These are phyloP conservation scores for Grosmannia huntii DNA, from an alignment of 2,329 filamentous ascomycete species.

Conservation along the genomic window DNA sequence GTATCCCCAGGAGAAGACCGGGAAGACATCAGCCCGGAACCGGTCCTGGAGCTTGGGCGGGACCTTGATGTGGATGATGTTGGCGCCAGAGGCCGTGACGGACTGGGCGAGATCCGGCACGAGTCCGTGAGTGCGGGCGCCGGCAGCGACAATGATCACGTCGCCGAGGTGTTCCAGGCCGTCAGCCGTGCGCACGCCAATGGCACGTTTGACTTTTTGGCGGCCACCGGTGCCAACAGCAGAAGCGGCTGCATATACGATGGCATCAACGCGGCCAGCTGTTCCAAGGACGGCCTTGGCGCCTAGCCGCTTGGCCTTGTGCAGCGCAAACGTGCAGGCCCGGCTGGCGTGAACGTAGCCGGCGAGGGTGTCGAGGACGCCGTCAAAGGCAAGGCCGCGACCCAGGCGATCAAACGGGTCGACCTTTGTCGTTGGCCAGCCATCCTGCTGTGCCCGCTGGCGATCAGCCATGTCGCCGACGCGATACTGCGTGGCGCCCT, in stretches of 20 bases:
- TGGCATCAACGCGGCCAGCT: background rate
- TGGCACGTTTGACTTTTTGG: background rate
- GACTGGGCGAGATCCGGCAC: background rate
- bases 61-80: background rate
- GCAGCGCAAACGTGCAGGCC: background rate
- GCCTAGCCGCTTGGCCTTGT: background rate
- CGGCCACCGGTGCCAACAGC: background rate
- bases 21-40: background rate
- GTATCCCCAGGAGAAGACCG: background rate
- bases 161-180: slow-evolving; percentile 1
- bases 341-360: slow-evolving; percentile 1
- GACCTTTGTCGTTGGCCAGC: background rate
- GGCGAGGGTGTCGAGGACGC: slow-evolving; percentile 1
- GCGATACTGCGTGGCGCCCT: background rate
- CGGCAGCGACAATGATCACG: background rate
- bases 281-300: background rate
- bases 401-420: background rate
- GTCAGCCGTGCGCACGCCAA: background rate
- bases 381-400: background rate
- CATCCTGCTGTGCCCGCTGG: background rate
- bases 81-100: background rate
- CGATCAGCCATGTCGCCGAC: background rate
- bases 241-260: background rate
- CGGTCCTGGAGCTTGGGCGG: background rate
- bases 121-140: background rate